Conservation (phyloP, 768 basidiomycete species). For the Tremella yokohamensis region DNA sequence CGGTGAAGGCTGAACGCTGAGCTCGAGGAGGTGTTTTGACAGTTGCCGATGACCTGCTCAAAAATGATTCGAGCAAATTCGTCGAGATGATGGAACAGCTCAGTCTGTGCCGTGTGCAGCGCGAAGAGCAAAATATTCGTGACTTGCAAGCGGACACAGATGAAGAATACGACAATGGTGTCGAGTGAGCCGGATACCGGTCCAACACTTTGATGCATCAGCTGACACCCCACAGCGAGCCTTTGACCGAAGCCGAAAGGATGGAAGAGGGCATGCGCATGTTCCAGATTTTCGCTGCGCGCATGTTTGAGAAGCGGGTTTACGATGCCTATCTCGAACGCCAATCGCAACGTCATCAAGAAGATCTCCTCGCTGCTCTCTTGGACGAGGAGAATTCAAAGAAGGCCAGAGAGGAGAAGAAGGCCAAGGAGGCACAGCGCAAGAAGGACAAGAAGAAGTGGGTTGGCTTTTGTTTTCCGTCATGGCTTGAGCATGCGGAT, state of each 20-base stretch:
- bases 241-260: constrained; percentile 89
- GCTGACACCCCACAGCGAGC: constrained; percentile 25
- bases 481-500: too few species aligned
- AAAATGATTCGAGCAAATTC: constrained; percentile 98
- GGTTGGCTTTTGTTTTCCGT: constrained; percentile 26
- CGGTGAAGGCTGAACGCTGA: constrained; percentile 41
- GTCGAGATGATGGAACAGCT: constrained; percentile 99
- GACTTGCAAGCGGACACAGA: constrained; percentile 62
- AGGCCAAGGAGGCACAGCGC: constrained; percentile 90
- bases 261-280: constrained; percentile 99
- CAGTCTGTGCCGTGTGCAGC: constrained; percentile 85
- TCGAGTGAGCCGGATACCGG: constrained; percentile 50
- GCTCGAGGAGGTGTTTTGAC: constrained; percentile 85
- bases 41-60: constrained; percentile 95
- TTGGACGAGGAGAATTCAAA: constrained; percentile 88
- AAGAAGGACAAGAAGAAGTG: constrained; percentile 99
- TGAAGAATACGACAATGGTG: constrained; percentile 63
- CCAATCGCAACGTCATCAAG: constrained; percentile 91
- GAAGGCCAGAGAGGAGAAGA: constrained; percentile 85
- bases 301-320: constrained; percentile 99
- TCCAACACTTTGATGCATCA: not conserved
- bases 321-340: constrained; percentile 93
- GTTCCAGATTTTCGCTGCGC: constrained; percentile 99
- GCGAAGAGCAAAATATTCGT: constrained; percentile 71
- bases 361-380: constrained; percentile 86